These are phyloP conservation scores for Cladophialophora yegresii DNA, from an alignment of 2,329 filamentous ascomycete genomes.

Conservation along the genomic window DNA sequence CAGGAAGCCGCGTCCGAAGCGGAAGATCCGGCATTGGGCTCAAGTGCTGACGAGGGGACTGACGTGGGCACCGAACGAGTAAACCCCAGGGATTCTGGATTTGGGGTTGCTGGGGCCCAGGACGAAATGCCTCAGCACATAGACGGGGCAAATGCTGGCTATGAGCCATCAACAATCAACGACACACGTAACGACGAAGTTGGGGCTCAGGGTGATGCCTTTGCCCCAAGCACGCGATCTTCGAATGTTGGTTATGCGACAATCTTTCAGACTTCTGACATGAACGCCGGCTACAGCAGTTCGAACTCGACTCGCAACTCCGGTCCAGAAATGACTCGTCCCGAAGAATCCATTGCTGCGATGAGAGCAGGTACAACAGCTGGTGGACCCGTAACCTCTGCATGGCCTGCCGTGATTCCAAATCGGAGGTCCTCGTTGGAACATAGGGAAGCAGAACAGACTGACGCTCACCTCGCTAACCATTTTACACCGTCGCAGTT, in stretches of 20 bases:
- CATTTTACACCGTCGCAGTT: slow-evolving; percentile 16
- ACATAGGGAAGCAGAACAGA: slow-evolving; percentile 3
- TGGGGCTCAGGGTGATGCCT: not conserved
- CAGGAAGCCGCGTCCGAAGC: slow-evolving; percentile 15
- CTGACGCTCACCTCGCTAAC: slow-evolving; percentile 21
- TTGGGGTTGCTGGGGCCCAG: slow-evolving; percentile 22
- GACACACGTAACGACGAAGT: not conserved
- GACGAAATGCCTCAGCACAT: slow-evolving; percentile 12
- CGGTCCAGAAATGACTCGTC: slow-evolving; percentile 7
- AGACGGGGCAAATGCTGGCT: slow-evolving; percentile 1
- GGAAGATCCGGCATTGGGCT: slow-evolving; percentile 24
- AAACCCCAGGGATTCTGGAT: slow-evolving; percentile 28
- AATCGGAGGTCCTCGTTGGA: slow-evolving; percentile 24
- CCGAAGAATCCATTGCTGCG: slow-evolving; percentile 1
- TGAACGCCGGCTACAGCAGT: slow-evolving; percentile 9
- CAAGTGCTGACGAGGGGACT: slow-evolving; percentile 14
- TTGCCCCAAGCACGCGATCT: slow-evolving; percentile 2
- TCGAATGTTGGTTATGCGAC: slow-evolving; percentile 15
- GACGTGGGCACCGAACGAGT: not conserved
- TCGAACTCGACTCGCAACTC: slow-evolving; percentile 8
- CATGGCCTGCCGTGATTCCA: slow-evolving; percentile 23
- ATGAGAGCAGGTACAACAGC: slow-evolving; percentile 2
- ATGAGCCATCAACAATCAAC: not conserved
- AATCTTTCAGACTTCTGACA: slow-evolving; percentile 13
- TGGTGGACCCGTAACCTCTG: slow-evolving; percentile 11